Conservation (phyloP, 768 basidiomycete genomes). For the Lanmaoa pseudosensibilis region DNA sequence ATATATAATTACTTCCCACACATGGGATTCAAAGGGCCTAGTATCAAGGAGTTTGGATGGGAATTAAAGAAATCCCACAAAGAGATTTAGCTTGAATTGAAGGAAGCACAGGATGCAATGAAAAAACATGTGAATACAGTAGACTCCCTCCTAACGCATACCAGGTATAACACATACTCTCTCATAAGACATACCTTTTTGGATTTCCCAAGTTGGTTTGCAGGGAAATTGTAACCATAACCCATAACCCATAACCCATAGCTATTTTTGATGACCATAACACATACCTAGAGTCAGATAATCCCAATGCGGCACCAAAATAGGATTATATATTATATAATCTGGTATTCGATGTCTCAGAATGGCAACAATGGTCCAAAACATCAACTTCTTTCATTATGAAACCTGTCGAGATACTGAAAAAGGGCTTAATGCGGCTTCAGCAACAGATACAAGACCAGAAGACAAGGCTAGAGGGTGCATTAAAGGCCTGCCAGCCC, state of each 20-base stretch:
- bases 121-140: slow-evolving; percentile 1
- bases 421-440: slow-evolving; percentile 9
- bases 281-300: background rate
- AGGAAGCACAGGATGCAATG: no score
- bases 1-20: no score
- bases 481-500: slow-evolving; percentile 7
- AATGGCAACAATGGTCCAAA: background rate
- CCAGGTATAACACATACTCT: background rate
- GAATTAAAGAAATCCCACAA: no score
- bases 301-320: background rate
- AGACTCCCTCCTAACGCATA: slow-evolving; percentile 1
- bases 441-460: slow-evolving; percentile 9
- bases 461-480: slow-evolving; percentile 3
- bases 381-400: background rate
- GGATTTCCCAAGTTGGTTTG: background rate
- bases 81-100: no score
- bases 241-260: slow-evolving; percentile 4
- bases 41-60: no score
- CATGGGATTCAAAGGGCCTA: no score
- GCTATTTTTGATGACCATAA: background rate
- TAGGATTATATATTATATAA: slow-evolving; percentile 4
- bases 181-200: background rate
- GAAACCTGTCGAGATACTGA: slow-evolving; percentile 10
- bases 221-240: background rate
- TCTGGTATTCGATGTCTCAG: background rate